phyloP scores from a whole-genome alignment of 257 asterid species.

The Ilex aquifolium region DNA sequence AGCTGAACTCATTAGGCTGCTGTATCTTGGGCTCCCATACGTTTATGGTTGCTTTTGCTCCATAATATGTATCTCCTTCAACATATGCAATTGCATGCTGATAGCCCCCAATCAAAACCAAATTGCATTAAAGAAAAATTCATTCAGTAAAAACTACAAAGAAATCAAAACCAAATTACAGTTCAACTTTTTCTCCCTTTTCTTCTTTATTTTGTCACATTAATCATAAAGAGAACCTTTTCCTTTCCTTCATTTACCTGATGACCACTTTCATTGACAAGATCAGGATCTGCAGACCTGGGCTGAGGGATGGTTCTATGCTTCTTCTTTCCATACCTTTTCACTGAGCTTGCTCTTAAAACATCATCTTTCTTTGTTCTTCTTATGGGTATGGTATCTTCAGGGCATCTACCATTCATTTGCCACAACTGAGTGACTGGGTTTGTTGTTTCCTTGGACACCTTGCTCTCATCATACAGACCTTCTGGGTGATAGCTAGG shows the following conservation, averaged over 20 bases:
- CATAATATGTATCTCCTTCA: slow-evolving; percentile 68
- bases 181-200: background rate
- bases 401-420: slow-evolving; percentile 63
- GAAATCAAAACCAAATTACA: background rate
- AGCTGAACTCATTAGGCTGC: slow-evolving; percentile 78
- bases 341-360: slow-evolving; percentile 75
- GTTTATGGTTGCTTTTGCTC: slow-evolving; percentile 76
- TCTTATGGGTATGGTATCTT: slow-evolving; percentile 65
- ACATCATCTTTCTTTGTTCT: slow-evolving; percentile 79
- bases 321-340: slow-evolving; percentile 72
- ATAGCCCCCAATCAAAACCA: slow-evolving; percentile 6
- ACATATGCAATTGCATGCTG: slow-evolving; percentile 92
- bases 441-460: slow-evolving; percentile 31
- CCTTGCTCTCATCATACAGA: slow-evolving; percentile 46
- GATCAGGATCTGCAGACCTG: slow-evolving; percentile 68
- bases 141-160: background rate
- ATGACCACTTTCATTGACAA: slow-evolving; percentile 69
- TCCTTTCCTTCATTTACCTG: slow-evolving; percentile 41
- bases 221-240: background rate
- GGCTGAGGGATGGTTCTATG: slow-evolving; percentile 56
- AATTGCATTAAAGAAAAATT: slow-evolving; percentile 7
- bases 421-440: slow-evolving; percentile 80
- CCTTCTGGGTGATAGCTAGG: slow-evolving; percentile 84
- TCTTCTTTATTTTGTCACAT: background rate
- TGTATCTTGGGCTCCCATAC: slow-evolving; percentile 89